Percentiles rank a stretch among this genome's conserved stretches.
Evolutionary conservation across 2,329 filamentous ascomycete species (phyloP).

Genomic region (Colletotrichum abscissum): DNA sequence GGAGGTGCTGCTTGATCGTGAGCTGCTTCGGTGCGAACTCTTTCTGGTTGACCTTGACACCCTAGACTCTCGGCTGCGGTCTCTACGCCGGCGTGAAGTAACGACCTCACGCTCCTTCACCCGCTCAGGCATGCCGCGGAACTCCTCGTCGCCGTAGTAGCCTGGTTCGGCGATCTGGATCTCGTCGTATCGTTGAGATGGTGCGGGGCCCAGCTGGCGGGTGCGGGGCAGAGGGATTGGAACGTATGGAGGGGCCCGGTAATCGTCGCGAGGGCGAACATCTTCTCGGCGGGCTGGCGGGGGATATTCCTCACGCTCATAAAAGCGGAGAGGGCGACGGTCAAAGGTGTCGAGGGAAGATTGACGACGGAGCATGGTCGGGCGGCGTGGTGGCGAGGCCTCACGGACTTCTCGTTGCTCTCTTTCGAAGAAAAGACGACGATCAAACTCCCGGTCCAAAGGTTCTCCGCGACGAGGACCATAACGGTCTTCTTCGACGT

Average conservation of each 20-base stretch:
- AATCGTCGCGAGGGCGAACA: slow-evolving; percentile 61
- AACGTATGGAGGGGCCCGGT: slow-evolving; percentile 61
- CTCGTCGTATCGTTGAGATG: slow-evolving; percentile 69
- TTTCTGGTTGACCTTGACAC: slow-evolving; percentile 53
- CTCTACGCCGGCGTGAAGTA: slow-evolving; percentile 58
- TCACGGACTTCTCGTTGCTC: slow-evolving; percentile 63
- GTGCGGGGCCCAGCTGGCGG: slow-evolving; percentile 66
- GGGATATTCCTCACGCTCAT: slow-evolving; percentile 71
- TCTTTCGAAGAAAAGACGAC: slow-evolving; percentile 66
- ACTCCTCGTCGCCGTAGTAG: slow-evolving; percentile 78
- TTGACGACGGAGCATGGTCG: slow-evolving; percentile 80
- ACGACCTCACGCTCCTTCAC: slow-evolving; percentile 72
- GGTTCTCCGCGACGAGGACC: slow-evolving; percentile 46
- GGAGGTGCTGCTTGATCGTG: slow-evolving; percentile 55
- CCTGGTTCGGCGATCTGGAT: slow-evolving; percentile 76
- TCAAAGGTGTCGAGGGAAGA: slow-evolving; percentile 94
- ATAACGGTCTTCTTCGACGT: slow-evolving; percentile 66
- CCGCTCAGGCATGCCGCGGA: slow-evolving; percentile 68
- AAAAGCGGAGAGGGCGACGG: slow-evolving; percentile 70
- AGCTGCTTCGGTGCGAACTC: slow-evolving; percentile 51
- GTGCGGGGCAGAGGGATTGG: slow-evolving; percentile 78
- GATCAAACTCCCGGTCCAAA: slow-evolving; percentile 56
- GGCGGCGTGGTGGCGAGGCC: slow-evolving; percentile 68
- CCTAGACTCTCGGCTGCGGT: slow-evolving; percentile 54
- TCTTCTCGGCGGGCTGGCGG: slow-evolving; percentile 64